A percentile compares a stretch with the other conserved stretches of the same genome.
phyloP scores from a whole-genome alignment of 148 eudicot genomes.

The Rhododendron molle region DNA sequence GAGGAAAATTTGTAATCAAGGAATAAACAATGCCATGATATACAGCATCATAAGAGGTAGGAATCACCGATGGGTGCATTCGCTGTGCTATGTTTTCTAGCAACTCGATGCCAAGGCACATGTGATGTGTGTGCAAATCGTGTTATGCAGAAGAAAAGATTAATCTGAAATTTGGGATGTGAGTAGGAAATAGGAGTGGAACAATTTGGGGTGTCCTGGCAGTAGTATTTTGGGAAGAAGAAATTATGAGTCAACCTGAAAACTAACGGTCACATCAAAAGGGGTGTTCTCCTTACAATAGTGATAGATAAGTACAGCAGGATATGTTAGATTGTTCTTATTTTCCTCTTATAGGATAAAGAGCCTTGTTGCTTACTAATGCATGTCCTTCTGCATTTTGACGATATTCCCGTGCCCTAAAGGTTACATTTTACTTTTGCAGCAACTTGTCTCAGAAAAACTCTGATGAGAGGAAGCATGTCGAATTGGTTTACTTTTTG shows the following conservation, averaged over 20 bases:
- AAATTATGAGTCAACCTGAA: too few relatives aligned
- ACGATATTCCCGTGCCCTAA: not conserved
- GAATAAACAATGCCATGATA: not conserved
- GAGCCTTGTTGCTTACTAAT: not conserved
- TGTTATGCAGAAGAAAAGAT: too few relatives aligned
- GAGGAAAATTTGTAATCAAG: not conserved
- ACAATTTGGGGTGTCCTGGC: too few relatives aligned
- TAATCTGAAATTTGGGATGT: too few relatives aligned
- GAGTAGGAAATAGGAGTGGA: too few relatives aligned
- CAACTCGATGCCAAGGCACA: too few relatives aligned
- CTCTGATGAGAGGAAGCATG: conserved; percentile 99
- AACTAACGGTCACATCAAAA: too few relatives aligned
- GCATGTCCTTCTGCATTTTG: conserved; percentile 1
- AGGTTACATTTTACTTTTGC: conserved; percentile 11
- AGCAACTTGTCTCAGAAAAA: conserved; percentile 99
- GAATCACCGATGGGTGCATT: not conserved
- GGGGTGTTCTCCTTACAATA: too few relatives aligned
- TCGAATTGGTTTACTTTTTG: conserved; percentile 90
- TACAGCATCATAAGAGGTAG: not conserved
- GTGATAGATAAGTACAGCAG: not conserved
- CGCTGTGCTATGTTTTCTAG: not conserved
- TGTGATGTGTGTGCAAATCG: too few relatives aligned
- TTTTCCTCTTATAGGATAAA: not conserved
- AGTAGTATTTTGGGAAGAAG: too few relatives aligned
- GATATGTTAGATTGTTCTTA: not conserved